Base-by-base conservation (phyloP, 192 early-diverging fungal species). In the Mortierella alpina region DNA sequence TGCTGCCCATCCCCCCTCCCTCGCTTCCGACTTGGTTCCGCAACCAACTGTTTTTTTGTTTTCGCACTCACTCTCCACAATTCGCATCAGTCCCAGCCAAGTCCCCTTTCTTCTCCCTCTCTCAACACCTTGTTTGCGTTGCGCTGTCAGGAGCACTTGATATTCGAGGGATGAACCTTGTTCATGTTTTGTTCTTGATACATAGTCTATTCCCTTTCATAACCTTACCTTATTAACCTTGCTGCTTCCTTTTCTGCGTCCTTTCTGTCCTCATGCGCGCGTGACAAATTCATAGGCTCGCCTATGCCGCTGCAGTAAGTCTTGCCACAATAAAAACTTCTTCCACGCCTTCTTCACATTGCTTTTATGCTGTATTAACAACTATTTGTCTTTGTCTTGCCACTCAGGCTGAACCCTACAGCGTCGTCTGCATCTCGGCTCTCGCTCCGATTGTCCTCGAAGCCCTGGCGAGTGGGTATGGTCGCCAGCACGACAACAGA, bases 241-340 rank as follows among this genome's bases (percentile, higher is more conserved):
- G 7, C 47, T 45, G 0, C n/a, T 63, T 40, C 41, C 42, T 14
- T 41, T 41, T 47, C 20, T 60, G 2, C 42, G 18, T 65, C 42
- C 50, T 31, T n/a, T 48, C 50, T 59, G 0, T 41, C 49, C 42
- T 42, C 46, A 15, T 53, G n/a, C 55, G 48, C 44, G 49, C 39
- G 17, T 51, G 10, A 48, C 44, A 7, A 50, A 41, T 60, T 5
- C 12, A 65, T 17, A 80, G 77, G 77, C 61, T 80, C 17, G 77
- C 77, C 9, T 80, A 72, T 45, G 63, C 77, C 23, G 77, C 51
- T 57, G 77, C 77, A 53, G 77, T 80, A 80, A 80, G 77, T 72
- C 7, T 2, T 40, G 9, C n/a, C n/a, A 10, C 54, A 9, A 56
- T 2, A 18, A 18, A 1, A 6, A 40, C 39, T 20, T 12, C 50